A percentile compares a stretch with the other conserved stretches of the same genome.
Conservation (phyloP, 192 early-diverging fungal genomes). For the Coemansia interrupta region DNA sequence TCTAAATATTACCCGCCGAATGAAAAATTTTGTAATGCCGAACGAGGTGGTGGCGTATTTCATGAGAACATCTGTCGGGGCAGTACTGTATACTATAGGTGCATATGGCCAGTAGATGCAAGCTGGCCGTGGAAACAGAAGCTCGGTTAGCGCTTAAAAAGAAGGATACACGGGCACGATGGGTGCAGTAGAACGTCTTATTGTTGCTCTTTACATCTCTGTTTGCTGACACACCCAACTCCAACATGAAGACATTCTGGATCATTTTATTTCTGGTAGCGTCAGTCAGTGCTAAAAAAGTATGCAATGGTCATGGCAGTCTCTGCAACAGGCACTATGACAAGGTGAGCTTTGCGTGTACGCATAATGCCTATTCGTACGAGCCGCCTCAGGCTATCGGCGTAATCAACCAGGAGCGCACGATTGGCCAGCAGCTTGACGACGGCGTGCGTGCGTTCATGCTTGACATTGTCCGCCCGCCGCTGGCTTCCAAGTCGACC, state of each 20-base stretch:
- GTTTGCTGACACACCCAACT: constrained; percentile 13
- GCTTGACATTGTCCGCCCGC: constrained; percentile 56
- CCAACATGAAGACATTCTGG: neutral
- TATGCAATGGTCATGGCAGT: constrained; percentile 64
- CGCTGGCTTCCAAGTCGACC: neutral
- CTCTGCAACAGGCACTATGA: constrained; percentile 65
- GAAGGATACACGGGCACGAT: too few species aligned
- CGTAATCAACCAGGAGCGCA: constrained; percentile 62
- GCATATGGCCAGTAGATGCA: too few species aligned
- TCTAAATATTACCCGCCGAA: too few species aligned
- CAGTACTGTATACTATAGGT: too few species aligned
- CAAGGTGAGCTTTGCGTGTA: constrained; percentile 62
- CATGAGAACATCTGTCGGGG: too few species aligned
- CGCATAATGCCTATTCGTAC: constrained; percentile 71
- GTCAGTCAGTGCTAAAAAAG: neutral
- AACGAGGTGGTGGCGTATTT: too few species aligned
- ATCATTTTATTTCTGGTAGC: neutral
- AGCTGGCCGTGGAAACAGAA: too few species aligned
- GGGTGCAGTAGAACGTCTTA: too few species aligned
- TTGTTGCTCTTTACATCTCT: neutral
- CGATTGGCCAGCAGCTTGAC: constrained; percentile 62
- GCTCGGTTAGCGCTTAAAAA: too few species aligned
- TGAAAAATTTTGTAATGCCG: too few species aligned
- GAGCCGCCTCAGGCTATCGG: constrained; percentile 31
- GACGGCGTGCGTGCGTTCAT: constrained; percentile 76